Evolutionary conservation across 2,329 filamentous ascomycete genomes (phyloP), one percentile per base, ranked within the genome.

Genomic region (Penicillium sumatraense): DNA sequence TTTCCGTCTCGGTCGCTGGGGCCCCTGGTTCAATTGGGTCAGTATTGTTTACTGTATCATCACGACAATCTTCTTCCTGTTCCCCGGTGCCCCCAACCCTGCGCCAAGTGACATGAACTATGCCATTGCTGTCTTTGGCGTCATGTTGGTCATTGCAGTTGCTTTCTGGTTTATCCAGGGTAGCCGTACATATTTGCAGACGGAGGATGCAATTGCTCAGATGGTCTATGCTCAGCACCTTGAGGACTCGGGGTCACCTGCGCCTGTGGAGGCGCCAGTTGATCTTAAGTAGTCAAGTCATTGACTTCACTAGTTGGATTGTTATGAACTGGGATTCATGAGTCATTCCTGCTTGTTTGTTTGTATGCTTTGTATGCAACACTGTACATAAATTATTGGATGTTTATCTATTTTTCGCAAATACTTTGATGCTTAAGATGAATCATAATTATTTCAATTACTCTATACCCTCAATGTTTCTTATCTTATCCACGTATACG

Each of bases 1-100:
- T 5, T 82, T 83, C 63, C 59, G 63, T 0, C 73, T 83, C 0
- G 82, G 81, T 18, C 69, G 70, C 23, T 72, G 74, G n/a, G 80
- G 80, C 0, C 59, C 74, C 0, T 49, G 72, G n/a, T 56, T 76
- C 52, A 82, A 83, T 64, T 80, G 77, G 74, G 60, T 82, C 29
- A 81, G 80, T 3, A 69, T 83, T 27, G 60, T 82, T 10, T 84
- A 83, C 67, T 83, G 81, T 62, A 67, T 67, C 48, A 66, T 83
- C 50, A 83, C 81, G 1, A 81, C 80, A 0, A 73, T 84, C 23
- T 83, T 84, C 67, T 84, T 83, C 75, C 80, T 84, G 64, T 84
- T 84, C 60, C 81, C 81, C 0, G 68, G 68, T 0, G 56, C 53
- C 0, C 82, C 81, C 0, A 76, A 76, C 54, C 81, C 82, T 0